phyloP scores from a whole-genome alignment of 768 basidiomycete species.

The Daedalea quercina region DNA sequence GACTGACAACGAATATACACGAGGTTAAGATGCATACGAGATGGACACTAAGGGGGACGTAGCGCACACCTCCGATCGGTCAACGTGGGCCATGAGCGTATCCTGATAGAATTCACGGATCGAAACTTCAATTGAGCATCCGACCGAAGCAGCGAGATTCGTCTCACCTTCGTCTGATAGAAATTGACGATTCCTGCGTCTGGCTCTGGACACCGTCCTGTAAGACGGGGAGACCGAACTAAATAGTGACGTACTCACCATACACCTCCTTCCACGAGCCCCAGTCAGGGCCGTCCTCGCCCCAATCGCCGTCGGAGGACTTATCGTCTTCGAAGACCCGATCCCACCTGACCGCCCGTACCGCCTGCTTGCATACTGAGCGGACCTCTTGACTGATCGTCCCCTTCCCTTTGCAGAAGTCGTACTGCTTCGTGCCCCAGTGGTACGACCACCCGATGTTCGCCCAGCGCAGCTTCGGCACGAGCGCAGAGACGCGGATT shows the following conservation, averaged over 20 bases:
- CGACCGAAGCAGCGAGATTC: background rate
- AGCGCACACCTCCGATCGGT: conserved; percentile 90
- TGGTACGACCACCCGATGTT: conserved; percentile 97
- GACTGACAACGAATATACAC: background rate
- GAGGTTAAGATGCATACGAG: conserved; percentile 51
- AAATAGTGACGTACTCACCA: conserved; percentile 36
- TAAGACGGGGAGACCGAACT: background rate
- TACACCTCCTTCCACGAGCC: conserved; percentile 71
- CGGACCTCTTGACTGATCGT: conserved; percentile 52
- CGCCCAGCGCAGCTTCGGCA: conserved; percentile 85
- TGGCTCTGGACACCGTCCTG: conserved; percentile 48
- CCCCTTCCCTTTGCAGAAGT: conserved; percentile 68
- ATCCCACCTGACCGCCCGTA: conserved; percentile 63
- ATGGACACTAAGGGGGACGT: conserved; percentile 91
- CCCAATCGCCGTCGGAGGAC: conserved; percentile 40
- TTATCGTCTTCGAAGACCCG: conserved; percentile 40
- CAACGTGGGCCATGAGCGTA: conserved; percentile 96
- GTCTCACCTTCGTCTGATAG: conserved; percentile 68
- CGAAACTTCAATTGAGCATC: background rate
- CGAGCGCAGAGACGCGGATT: conserved; percentile 43
- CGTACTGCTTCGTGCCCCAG: conserved; percentile 95
- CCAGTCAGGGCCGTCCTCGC: conserved; percentile 55
- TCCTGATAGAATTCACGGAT: conserved; percentile 49
- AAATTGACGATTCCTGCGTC: conserved; percentile 98
- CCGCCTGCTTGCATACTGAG: conserved; percentile 55